Conservation (phyloP, 1,284 basidiomycete species). For the Agaricales sp. region DNA sequence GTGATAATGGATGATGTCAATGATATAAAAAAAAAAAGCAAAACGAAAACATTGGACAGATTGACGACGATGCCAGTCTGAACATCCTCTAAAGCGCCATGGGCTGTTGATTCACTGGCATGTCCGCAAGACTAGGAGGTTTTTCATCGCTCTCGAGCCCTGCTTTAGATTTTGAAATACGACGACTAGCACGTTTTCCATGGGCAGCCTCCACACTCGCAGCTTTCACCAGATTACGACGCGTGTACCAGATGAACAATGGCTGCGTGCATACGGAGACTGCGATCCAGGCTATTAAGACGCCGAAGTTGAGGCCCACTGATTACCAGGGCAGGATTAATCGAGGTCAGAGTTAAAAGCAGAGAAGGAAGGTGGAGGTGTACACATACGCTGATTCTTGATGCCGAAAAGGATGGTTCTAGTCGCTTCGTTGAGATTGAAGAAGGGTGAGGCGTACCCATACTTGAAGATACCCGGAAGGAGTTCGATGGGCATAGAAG, state of each 20-base stretch:
- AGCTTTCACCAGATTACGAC: slow-evolving; percentile 19
- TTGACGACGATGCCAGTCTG: no score
- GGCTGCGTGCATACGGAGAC: slow-evolving; percentile 33
- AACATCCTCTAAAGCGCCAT: no score
- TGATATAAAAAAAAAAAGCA: no score
- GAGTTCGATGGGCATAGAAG: slow-evolving; percentile 39
- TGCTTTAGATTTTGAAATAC: no score
- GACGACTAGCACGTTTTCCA: no score
- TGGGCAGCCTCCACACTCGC: no score
- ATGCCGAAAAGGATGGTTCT: slow-evolving; percentile 48
- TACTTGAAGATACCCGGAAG: slow-evolving; percentile 44
- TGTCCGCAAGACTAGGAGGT: no score
- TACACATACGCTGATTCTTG: slow-evolving; percentile 31
- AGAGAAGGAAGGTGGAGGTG: neutral
- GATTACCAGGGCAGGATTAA: slow-evolving; percentile 4
- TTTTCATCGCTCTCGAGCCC: no score
- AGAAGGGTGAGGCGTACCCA: slow-evolving; percentile 48
- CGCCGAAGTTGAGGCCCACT: slow-evolving; percentile 45
- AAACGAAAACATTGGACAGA: no score
- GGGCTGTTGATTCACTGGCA: no score
- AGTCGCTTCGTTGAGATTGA: slow-evolving; percentile 38
- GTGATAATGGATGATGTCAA: no score
- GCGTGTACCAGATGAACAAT: slow-evolving; percentile 27
- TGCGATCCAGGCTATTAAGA: slow-evolving; percentile 36
- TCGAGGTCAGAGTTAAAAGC: slow-evolving; percentile 4